Conservation (phyloP, 805 yeast species). For the Candida krabiensis region DNA sequence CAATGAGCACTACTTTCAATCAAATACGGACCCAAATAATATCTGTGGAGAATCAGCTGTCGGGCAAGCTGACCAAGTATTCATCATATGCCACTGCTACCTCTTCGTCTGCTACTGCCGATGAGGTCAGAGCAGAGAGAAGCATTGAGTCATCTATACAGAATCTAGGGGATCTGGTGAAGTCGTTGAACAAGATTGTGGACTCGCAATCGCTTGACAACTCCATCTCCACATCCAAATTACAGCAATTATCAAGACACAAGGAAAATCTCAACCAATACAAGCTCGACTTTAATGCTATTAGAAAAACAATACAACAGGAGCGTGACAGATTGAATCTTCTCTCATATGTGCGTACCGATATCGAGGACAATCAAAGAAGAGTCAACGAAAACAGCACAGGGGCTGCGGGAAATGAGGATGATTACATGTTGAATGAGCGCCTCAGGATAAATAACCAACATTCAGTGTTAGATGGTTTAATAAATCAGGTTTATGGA, state of each 20-base stretch:
- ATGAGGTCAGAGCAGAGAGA: conserved; percentile 45
- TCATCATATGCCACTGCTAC: conserved; percentile 56
- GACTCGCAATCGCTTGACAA: conserved; percentile 41
- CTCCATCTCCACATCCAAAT: conserved; percentile 64
- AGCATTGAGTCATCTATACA: conserved; percentile 53
- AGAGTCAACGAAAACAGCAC: conserved; percentile 34
- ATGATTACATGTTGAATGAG: conserved; percentile 71
- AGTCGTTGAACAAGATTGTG: conserved; percentile 49
- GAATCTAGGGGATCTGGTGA: conserved; percentile 52
- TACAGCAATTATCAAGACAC: conserved; percentile 82
- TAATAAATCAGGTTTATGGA: conserved; percentile 82
- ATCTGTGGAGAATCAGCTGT: conserved; percentile 69
- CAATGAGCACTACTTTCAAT: conserved; percentile 49
- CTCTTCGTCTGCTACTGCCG: conserved; percentile 45
- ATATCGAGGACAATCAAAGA: conserved; percentile 66
- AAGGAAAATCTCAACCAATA: conserved; percentile 74
- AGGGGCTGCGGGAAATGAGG: conserved; percentile 20
- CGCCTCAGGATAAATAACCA: conserved; percentile 69
- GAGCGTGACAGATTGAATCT: conserved; percentile 78
- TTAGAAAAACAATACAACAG: conserved; percentile 45
- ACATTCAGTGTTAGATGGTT: conserved; percentile 72
- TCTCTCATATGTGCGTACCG: conserved; percentile 72
- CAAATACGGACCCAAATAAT: conserved; percentile 70
- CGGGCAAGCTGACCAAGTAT: conserved; percentile 48
- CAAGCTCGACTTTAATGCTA: conserved; percentile 57